Evolutionary conservation across 1,139 yeast species (phyloP).

Genomic region (Candida frijolesensis): DNA sequence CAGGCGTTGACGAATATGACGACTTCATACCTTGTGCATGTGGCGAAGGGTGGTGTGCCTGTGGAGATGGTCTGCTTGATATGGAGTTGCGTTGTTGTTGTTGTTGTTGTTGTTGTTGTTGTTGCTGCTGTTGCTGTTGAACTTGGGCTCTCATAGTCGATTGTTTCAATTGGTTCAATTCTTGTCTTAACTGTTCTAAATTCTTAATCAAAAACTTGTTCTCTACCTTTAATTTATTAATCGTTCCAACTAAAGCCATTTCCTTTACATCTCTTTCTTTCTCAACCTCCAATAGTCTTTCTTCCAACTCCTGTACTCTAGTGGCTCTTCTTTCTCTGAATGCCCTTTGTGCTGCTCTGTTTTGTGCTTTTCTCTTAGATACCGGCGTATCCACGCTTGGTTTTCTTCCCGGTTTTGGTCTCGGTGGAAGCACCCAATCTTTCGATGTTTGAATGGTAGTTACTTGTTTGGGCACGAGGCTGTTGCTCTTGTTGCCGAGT

Average conservation of each 20-base stretch:
- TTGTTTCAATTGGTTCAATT: constrained; percentile 21
- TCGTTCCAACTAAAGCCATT: constrained; percentile 57
- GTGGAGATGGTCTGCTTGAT: constrained; percentile 5
- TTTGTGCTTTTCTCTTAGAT: constrained; percentile 85
- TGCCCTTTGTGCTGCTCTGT: constrained; percentile 94
- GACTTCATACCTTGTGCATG: constrained; percentile 6
- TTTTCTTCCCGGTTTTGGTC: constrained; percentile 89
- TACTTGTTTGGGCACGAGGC: constrained; percentile 7
- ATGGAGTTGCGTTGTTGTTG: constrained; percentile 4
- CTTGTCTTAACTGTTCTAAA: constrained; percentile 38
- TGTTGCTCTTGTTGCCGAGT: background rate
- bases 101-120: constrained; percentile 8
- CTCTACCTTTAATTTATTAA: constrained; percentile 43
- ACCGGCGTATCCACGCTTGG: constrained; percentile 78
- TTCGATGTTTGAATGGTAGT: constrained; percentile 70
- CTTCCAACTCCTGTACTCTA: constrained; percentile 50
- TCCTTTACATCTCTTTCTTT: constrained; percentile 65
- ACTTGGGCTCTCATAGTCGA: constrained; percentile 9
- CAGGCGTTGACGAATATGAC: constrained; percentile 5
- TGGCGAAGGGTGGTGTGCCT: background rate
- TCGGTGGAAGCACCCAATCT: constrained; percentile 89
- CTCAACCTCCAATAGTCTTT: constrained; percentile 59
- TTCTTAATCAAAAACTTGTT: constrained; percentile 39
- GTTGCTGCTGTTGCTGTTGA: constrained; percentile 1
- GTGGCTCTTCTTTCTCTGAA: constrained; percentile 82